These are phyloP conservation scores for Termitomyces sp. DNA, from an alignment of 768 basidiomycete species.

Conservation along the genomic window DNA sequence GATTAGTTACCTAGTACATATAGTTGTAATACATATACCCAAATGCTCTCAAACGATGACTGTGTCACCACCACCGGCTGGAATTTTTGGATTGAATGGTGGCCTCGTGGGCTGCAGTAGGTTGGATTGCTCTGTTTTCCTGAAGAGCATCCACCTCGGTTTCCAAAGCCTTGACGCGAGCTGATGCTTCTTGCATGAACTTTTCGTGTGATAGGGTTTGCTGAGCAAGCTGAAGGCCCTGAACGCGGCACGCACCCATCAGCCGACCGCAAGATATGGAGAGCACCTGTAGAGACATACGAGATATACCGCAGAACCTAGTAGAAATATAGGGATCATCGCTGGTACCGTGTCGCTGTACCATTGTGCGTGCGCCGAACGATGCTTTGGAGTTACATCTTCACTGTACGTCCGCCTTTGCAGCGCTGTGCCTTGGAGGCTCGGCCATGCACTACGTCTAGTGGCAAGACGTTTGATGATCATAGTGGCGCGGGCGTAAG, in stretches of 20 bases:
- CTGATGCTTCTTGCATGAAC: slow-evolving; percentile 55
- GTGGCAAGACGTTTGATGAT: slow-evolving; percentile 14
- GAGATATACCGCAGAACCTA: slow-evolving; percentile 77
- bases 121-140: slow-evolving; percentile 17
- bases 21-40: slow-evolving; percentile 4
- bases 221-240: slow-evolving; percentile 67
- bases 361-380: slow-evolving; percentile 55
- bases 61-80: slow-evolving; percentile 12
- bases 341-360: slow-evolving; percentile 67
- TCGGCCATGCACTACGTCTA: slow-evolving; percentile 7
- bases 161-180: slow-evolving; percentile 50
- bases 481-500: slow-evolving; percentile 6
- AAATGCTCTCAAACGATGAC: not conserved
- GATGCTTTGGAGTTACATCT: slow-evolving; percentile 15
- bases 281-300: slow-evolving; percentile 27
- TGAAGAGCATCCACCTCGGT: slow-evolving; percentile 45
- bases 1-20: slow-evolving; percentile 4
- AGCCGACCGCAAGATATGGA: not conserved
- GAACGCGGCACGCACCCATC: slow-evolving; percentile 5
- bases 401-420: slow-evolving; percentile 15
- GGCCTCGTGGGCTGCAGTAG: not conserved
- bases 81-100: slow-evolving; percentile 9
- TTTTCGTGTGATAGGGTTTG: slow-evolving; percentile 64
- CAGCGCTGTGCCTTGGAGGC: slow-evolving; percentile 1
- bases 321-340: slow-evolving; percentile 72